phyloP scores from a whole-genome alignment of 2,329 filamentous ascomycete genomes.

The Didymella segeticola region DNA sequence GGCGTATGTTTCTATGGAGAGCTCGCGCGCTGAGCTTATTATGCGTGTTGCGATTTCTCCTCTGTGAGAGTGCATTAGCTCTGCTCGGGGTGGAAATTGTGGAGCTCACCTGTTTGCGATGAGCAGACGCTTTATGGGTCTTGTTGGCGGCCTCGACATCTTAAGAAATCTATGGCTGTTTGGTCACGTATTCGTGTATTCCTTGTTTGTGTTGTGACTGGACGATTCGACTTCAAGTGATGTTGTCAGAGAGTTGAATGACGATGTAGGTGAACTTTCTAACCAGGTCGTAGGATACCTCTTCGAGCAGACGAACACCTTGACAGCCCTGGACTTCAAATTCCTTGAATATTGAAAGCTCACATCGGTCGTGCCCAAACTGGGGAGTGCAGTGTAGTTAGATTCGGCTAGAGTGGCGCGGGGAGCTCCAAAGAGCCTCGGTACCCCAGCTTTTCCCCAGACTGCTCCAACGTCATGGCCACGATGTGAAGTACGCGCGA shows the following conservation, averaged over 20 bases:
- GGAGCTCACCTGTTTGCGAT: slow-evolving; percentile 59
- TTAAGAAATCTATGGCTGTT: background rate
- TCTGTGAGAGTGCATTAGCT: slow-evolving; percentile 44
- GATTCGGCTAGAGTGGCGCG: slow-evolving; percentile 26
- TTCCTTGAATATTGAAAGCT: too few species aligned
- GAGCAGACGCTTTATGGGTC: slow-evolving; percentile 58
- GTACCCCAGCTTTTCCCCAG: slow-evolving; percentile 30
- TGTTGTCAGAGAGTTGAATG: too few species aligned
- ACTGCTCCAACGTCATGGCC: slow-evolving; percentile 8
- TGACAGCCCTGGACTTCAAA: too few species aligned
- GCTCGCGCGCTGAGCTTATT: slow-evolving; percentile 65
- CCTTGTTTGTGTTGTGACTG: background rate
- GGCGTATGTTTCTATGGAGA: slow-evolving; percentile 62
- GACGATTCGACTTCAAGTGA: background rate
- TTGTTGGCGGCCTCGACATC: slow-evolving; percentile 34
- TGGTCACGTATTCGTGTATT: background rate
- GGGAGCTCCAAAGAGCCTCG: slow-evolving; percentile 36
- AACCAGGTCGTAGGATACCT: too few species aligned
- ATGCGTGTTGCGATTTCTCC: slow-evolving; percentile 71
- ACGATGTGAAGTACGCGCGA: slow-evolving; percentile 29
- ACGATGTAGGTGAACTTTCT: too few species aligned
- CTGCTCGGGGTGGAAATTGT: background rate
- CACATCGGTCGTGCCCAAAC: background rate
- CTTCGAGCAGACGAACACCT: background rate
- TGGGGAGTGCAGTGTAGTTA: background rate